Conservation (phyloP, 148 eudicot genomes). For the Cornus suecica region DNA sequence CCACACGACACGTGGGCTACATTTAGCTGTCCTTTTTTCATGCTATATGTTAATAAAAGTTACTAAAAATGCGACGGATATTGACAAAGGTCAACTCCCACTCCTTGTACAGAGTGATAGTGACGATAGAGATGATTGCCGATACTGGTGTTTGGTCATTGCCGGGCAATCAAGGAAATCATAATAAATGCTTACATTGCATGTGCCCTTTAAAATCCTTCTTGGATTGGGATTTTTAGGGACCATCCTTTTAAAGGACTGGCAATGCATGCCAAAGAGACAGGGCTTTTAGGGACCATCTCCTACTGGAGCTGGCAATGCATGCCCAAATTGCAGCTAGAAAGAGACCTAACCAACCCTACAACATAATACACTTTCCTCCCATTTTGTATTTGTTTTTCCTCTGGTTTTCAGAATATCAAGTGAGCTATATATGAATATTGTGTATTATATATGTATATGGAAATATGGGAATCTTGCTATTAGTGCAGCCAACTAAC, state of each 20-base stretch:
- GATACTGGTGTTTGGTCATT: not conserved
- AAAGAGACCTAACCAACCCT: not conserved
- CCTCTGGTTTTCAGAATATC: too few relatives aligned
- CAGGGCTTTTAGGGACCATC: too few relatives aligned
- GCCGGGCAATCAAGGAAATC: not conserved
- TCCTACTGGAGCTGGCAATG: not conserved
- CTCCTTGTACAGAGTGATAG: not conserved
- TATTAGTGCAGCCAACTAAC: not conserved
- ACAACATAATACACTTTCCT: not conserved
- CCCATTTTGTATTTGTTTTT: not conserved
- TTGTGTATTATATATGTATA: too few relatives aligned
- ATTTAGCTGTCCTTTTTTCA: too few relatives aligned
- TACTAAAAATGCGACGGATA: too few relatives aligned
- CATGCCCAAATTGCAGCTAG: not conserved
- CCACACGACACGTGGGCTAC: too few relatives aligned
- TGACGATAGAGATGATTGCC: not conserved
- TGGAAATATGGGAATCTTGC: not conserved
- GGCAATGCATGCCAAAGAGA: too few relatives aligned
- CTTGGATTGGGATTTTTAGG: not conserved
- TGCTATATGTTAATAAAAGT: too few relatives aligned
- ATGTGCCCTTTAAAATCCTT: not conserved
- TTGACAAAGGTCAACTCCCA: too few relatives aligned
- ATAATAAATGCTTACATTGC: too few relatives aligned
- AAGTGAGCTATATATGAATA: too few relatives aligned
- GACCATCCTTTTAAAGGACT: not conserved